Evolutionary conservation across 2,329 filamentous ascomycete genomes (phyloP), one percentile per base, ranked within the genome.

Genomic region (Aureobasidium leucospermi): DNA sequence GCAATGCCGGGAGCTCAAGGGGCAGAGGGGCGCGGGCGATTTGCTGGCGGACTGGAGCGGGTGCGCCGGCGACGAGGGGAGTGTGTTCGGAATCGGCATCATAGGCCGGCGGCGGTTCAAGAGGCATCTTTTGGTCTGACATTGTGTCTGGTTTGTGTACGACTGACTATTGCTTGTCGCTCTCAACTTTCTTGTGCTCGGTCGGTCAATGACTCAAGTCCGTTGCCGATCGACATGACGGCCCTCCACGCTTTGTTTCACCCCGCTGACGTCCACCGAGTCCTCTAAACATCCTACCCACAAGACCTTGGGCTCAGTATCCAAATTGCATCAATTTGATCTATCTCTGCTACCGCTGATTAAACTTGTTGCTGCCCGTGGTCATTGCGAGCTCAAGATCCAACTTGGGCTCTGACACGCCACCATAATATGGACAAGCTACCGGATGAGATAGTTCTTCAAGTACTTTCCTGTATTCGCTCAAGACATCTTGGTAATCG

Each of bases 1-100:
- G 83, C 61, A 99, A 78, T 59, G 91, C 86, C 15, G 93, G 92
- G 16, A 97, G 81, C 62, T 90, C 82, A 63, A 97, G 83, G 1
- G 89, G 88, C 45, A 83, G 78, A 7, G 85, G 84, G 13, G 79
- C 79, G 58, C 78, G 78, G 57, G 73, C 70, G 58, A 72, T 69
- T 11, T 57, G 39, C 55, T 66, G 34, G 62, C 61, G 63, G 56
- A 61, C 39, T 28, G 67, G 64, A 46, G 62, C 64, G 61, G 66
- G 38, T 11, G 63, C 64, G 55, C 59, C 59, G 28, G 64, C 45
- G 32, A 63, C 56, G 57, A 55, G 55, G 23, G 63, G 62, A 15
- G 60, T 48, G 61, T 67, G 64, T 38, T 62, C 65, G 23, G 68
- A 67, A 6, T 59, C 59, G 23, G 65, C 71, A 65, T 75, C 71